phyloP scores from a whole-genome alignment of 2,329 filamentous ascomycete genomes.

The Colletotrichum sp. region DNA sequence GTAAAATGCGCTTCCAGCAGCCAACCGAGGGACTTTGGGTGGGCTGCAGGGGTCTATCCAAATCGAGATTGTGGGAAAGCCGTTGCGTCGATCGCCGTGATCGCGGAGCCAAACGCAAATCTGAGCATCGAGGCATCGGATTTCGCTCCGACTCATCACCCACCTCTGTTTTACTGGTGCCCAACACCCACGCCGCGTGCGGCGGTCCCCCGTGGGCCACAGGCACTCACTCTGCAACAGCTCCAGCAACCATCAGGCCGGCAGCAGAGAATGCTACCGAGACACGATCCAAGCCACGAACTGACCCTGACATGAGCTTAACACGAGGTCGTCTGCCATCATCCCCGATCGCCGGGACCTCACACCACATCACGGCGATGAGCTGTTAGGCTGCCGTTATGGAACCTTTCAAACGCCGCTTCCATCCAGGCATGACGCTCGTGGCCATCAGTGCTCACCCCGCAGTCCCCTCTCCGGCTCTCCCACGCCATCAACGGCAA shows the following conservation, averaged over 20 bases:
- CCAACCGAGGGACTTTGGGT: not conserved
- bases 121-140: conserved; percentile 16
- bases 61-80: conserved; percentile 10
- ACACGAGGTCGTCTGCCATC: not conserved
- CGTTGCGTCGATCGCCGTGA: conserved; percentile 17
- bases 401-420: not conserved
- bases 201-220: not conserved
- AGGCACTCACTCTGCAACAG: not conserved
- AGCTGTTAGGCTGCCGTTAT: not conserved
- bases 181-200: not conserved
- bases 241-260: not conserved
- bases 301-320: not conserved
- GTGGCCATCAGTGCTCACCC: not conserved
- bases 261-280: not conserved
- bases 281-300: not conserved
- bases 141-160: conserved; percentile 10
- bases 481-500: not conserved
- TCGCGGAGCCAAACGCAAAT: conserved; percentile 11
- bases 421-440: not conserved
- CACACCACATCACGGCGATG: not conserved
- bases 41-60: not conserved
- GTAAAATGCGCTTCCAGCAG: not conserved
- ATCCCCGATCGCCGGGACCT: not conserved
- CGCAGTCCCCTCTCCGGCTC: not conserved
- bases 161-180: not conserved